Evolutionary conservation across 1,139 yeast genomes (phyloP), one percentile per base, ranked within the genome.

Genomic region (Hansenula sp.): DNA sequence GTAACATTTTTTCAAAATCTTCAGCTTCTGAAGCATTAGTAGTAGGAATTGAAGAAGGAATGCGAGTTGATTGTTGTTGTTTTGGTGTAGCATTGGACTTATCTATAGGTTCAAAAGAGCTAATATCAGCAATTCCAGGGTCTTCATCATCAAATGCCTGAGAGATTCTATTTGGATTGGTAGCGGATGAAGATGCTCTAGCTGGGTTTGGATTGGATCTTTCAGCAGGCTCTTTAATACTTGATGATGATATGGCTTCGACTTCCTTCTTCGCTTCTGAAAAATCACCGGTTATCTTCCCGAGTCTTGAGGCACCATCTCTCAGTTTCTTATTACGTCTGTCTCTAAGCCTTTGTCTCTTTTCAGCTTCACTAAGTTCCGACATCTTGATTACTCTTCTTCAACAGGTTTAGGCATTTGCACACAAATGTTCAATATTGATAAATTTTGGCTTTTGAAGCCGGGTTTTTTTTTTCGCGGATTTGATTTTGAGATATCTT

Each of bases 291-390:
- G 75, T 67, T 49, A 76, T 76, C 46, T 67, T 75, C 50, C 76
- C 78, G 55, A 84, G 63, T 47, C 93, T 68, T 16, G 71, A 70
- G 40, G 74, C 73, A 4, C 85, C 84, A 48, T 76, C 70, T 43
- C 73, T 70, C 71, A 84, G 74, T 61, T 82, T 84, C 52, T 86
- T 84, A 41, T 80, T 84, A 53, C 91, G 72, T 58, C 89, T 74
- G 58, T 84, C 90, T 48, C 90, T 72, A 33, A 84, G 65, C 27
- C 81, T 55, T 46, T 71, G 68, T 54, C 82, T 76, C 65, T 79
- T 82, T 55, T 84, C 91, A 37, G 80, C 84, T 5, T 81, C 84
- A 28, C 76, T 61, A 42, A 76, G 41, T 31, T 17, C 33, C 19
- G 17, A 15, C 11, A 15, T 31, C 13, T 8, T 18, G 19, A 21